phyloP scores from a whole-genome alignment of 176 grass and related monocot genomes.

The Metroxylon sagu region DNA sequence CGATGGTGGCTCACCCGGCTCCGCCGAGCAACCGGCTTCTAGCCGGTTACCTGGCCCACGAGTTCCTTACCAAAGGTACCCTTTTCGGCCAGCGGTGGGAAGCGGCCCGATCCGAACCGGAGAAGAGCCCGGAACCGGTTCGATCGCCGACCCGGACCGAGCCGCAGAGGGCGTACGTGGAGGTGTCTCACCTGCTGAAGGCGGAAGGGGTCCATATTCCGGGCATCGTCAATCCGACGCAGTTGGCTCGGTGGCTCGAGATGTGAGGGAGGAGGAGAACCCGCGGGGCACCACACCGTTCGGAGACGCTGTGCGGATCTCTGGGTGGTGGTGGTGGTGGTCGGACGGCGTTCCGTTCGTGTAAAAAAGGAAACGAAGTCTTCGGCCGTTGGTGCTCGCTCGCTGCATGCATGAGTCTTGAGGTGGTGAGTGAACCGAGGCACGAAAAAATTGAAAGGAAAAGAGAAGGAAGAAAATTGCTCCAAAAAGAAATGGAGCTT shows the following conservation, averaged over 20 bases:
- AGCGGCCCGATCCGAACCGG: neutral
- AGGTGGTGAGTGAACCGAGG: too few relatives aligned
- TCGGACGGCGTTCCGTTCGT: too few relatives aligned
- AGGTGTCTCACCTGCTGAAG: constrained; percentile 28
- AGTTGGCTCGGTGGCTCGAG: constrained; percentile 30
- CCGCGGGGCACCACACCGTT: neutral
- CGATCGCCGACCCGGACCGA: neutral
- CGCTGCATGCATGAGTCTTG: too few relatives aligned
- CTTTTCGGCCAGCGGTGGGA: constrained; percentile 20
- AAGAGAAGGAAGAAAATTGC: too few relatives aligned
- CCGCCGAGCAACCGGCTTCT: constrained; percentile 23
- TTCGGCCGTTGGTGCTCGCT: too few relatives aligned
- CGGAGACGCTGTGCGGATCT: too few relatives aligned
- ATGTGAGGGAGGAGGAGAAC: neutral
- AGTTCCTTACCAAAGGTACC: constrained; percentile 39
- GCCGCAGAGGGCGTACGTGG: constrained; percentile 20
- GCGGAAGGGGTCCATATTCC: constrained; percentile 24
- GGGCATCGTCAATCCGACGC: constrained; percentile 42
- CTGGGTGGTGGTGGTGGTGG: too few relatives aligned
- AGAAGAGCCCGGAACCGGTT: neutral
- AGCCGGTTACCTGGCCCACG: constrained; percentile 45
- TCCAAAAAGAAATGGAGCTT: too few relatives aligned
- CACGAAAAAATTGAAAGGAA: too few relatives aligned
- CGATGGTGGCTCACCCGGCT: neutral
- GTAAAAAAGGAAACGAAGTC: too few relatives aligned